phyloP scores from a whole-genome alignment of 345 rosid species.

The Brassica carinata region DNA sequence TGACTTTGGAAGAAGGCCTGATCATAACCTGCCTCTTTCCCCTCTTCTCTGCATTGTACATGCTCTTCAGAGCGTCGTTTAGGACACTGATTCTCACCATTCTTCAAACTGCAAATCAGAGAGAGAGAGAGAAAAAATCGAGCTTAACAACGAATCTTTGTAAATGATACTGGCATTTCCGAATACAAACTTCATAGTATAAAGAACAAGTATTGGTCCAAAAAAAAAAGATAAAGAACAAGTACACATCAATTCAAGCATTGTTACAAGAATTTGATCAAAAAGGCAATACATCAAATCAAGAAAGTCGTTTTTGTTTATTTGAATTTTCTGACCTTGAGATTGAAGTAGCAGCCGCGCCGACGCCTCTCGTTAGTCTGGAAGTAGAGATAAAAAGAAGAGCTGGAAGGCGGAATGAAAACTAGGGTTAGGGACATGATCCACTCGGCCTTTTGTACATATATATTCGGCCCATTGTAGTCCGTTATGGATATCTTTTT shows the following conservation, averaged over 20 bases:
- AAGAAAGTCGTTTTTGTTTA: not conserved
- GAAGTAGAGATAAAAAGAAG: not conserved
- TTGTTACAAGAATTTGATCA: not conserved
- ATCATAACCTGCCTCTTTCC: conserved; percentile 43
- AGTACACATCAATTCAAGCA: not conserved
- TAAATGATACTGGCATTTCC: not conserved
- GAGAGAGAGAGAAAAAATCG: not conserved
- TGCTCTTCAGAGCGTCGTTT: conserved; percentile 36
- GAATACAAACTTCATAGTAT: too few species aligned
- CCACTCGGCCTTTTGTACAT: not conserved
- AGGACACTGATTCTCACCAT: conserved; percentile 43
- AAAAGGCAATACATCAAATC: not conserved
- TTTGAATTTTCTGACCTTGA: conserved; percentile 21
- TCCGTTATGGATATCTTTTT: not conserved
- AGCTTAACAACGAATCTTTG: not conserved
- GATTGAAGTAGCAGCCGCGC: conserved; percentile 26
- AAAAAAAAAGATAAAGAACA: not conserved
- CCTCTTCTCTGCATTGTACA: conserved; percentile 40
- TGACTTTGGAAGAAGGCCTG: conserved; percentile 40
- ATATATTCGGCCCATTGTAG: not conserved
- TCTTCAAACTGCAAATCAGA: conserved; percentile 15
- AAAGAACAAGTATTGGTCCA: not conserved
- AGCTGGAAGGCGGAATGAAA: not conserved
- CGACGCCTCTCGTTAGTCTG: not conserved
- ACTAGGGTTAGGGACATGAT: conserved; percentile 5